Percentiles rank a stretch among this genome's conserved stretches.
Conservation (phyloP, 2,329 filamentous ascomycete genomes). For the Aspergillus felis region DNA sequence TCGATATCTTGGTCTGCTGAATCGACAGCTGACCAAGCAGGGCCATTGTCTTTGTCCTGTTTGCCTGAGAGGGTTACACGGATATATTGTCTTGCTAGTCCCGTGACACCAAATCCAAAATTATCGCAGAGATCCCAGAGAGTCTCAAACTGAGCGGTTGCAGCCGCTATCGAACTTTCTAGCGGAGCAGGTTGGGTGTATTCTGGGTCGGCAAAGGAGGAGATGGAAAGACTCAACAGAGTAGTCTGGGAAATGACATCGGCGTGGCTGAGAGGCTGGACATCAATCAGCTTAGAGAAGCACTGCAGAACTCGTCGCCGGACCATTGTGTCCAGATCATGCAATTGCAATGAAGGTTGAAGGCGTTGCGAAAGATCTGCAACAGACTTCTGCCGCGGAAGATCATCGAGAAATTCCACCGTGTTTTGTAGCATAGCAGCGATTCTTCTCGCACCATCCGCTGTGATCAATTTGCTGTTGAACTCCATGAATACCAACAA, state of each 20-base stretch:
- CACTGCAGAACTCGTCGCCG: conserved; percentile 90
- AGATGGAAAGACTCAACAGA: conserved; percentile 80
- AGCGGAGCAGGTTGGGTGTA: conserved; percentile 66
- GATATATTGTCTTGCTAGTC: conserved; percentile 73
- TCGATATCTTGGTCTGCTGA: conserved; percentile 38
- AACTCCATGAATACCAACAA: conserved; percentile 90
- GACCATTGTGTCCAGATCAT: conserved; percentile 90
- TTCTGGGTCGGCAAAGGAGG: conserved; percentile 90
- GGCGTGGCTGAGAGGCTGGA: conserved; percentile 77
- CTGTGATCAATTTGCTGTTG: conserved; percentile 85
- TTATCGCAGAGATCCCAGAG: conserved; percentile 96
- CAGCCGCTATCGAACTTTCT: conserved; percentile 86
- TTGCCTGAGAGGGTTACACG: conserved; percentile 68
- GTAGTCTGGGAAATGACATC: conserved; percentile 90
- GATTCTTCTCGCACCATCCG: conserved; percentile 89
- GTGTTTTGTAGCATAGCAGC: conserved; percentile 95
- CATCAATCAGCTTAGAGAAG: conserved; percentile 84
- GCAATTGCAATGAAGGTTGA: conserved; percentile 78
- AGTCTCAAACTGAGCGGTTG: conserved; percentile 83
- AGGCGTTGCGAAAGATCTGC: conserved; percentile 84
- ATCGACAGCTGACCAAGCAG: conserved; percentile 37
- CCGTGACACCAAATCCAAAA: conserved; percentile 87
- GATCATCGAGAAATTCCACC: conserved; percentile 76
- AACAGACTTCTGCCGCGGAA: conserved; percentile 77
- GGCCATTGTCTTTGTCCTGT: conserved; percentile 57